Conservation (phyloP, 2,329 filamentous ascomycete genomes). For the Berkeleyomyces basicola region DNA sequence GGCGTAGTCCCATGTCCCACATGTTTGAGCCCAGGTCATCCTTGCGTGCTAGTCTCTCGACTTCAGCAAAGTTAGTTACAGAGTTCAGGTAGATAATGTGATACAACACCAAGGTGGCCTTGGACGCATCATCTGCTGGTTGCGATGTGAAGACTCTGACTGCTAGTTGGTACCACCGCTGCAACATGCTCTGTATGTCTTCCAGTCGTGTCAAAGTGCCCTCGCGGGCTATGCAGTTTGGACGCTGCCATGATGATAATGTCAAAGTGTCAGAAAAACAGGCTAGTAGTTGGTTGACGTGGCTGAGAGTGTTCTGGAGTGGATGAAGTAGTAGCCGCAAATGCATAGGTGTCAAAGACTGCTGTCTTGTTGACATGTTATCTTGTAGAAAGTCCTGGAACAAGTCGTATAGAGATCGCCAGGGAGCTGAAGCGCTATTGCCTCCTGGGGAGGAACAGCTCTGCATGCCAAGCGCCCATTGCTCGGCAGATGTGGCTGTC, state of each 20-base stretch:
- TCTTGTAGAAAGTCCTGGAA: constrained; percentile 54
- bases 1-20: constrained; percentile 36
- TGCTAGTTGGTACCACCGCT: constrained; percentile 52
- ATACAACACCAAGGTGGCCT: constrained; percentile 50
- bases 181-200: constrained; percentile 46
- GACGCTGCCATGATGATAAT: not conserved
- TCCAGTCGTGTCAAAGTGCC: constrained; percentile 39
- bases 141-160: constrained; percentile 38
- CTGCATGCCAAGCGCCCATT: constrained; percentile 45
- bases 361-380: constrained; percentile 35
- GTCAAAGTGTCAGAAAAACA: constrained; percentile 48
- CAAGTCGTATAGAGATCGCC: constrained; percentile 44
- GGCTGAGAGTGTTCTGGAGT: constrained; percentile 46
- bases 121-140: constrained; percentile 40
- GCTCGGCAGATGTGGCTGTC: constrained; percentile 38
- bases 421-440: constrained; percentile 20
- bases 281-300: constrained; percentile 46
- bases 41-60: constrained; percentile 47
- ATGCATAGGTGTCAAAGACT: constrained; percentile 33
- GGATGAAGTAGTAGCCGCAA: constrained; percentile 53
- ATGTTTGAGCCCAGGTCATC: constrained; percentile 34
- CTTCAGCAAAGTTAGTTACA: constrained; percentile 48
- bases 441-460: constrained; percentile 34
- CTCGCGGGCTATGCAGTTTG: constrained; percentile 22
- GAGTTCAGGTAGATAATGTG: constrained; percentile 55